Base-by-base conservation (phyloP, 78 protist genomes). In the Chrysochromulina tobinii region DNA sequence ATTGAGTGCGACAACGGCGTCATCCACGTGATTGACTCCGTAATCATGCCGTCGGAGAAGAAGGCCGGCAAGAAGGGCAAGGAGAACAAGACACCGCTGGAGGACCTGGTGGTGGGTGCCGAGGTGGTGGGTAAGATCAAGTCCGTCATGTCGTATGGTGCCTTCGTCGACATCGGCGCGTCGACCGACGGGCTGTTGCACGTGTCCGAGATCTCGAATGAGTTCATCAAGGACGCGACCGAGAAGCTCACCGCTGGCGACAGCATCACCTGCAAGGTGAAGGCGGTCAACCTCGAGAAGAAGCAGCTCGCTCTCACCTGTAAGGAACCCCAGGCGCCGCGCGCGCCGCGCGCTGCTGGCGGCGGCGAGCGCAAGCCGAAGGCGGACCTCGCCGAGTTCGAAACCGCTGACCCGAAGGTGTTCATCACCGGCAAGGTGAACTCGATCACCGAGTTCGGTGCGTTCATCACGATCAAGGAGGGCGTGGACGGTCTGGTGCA, bases 401-500 rank as follows among this genome's bases (percentile, higher is more conserved):
- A 8, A 17, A 20, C 2, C 17, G 61, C n/a, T 17, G 87, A 79
- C 61, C 23, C 38, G 64, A 79, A 79, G 48, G 87, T 9, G 64
- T 21, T 79, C 64, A 6, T 20, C 64, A 53, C 48, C 9, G 87
- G 87, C 51, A 79, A 61, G 14, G 87, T 79, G 50, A 3, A 3
- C 64, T 79, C 87, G 21, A 25, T 79, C 64, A n/a, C 38, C 14
- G 50, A 25, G 15, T 69, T 6, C 38, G 61, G 85, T 11, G 85
- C 85, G 61, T 77, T 51, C 61, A 12, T 53, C 85, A 53, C n/a
- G 14, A 25, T 77, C 23, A 20, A 51, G 87, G 87, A 54, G 5
- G 64, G 59, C 27, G 48, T 79, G 12, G 87, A 79, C 48, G 87
- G 87, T 20, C 87, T 79, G n/a, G 25, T 79, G 23, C 87, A 79